Evolutionary conservation across 2,329 filamentous ascomycete species (phyloP), one percentile per base, ranked within the genome.

Genomic region (Ilyonectria sp.): DNA sequence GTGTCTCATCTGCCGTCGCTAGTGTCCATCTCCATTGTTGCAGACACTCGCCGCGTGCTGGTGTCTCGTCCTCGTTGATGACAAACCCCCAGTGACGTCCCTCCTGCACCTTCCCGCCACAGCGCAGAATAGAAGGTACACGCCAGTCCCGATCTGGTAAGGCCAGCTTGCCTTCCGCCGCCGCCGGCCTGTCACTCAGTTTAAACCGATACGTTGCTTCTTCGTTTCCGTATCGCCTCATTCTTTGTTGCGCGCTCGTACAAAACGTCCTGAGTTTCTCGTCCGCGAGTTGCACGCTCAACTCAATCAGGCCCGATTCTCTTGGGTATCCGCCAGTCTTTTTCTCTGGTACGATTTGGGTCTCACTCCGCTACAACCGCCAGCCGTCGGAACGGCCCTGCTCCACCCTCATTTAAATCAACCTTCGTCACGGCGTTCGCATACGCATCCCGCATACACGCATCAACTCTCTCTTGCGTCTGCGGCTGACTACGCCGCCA

Each of bases 191-290:
- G 31, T 53, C 50, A 35, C 17, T 50, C 61, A 52, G 55, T 47
- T 59, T 54, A 52, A 58, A 59, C 37, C 52, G 17, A 65, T 46
- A 65, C 63, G 63, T 65, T 58, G 63, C 63, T 61, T 65, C 57
- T 64, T 64, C 50, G n/a, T 13, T 26, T 23, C 52, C 44, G 40
- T 43, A 56, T 62, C 60, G 60, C 43, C 52, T 64, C 62, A 59
- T 47, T 57, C 53, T 57, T 33, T 47, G 40, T n/a, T 43, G 40
- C n/a, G 7, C 6, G 15, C 40, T 17, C 50, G 33, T 31, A 26
- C 55, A 23, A 49, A 23, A 46, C 44, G 8, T 23, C 44, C 44
- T 17, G 10, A 10, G 7, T 46, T 46, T n/a, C n/a, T 53, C 49
- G 8, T 11, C 17, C 49, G 9, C 10, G 10, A 23, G 44, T 23